Evolutionary conservation across 2,329 filamentous ascomycete genomes (phyloP), one percentile per base, ranked within the genome.

Genomic region (Periconia digitata): DNA sequence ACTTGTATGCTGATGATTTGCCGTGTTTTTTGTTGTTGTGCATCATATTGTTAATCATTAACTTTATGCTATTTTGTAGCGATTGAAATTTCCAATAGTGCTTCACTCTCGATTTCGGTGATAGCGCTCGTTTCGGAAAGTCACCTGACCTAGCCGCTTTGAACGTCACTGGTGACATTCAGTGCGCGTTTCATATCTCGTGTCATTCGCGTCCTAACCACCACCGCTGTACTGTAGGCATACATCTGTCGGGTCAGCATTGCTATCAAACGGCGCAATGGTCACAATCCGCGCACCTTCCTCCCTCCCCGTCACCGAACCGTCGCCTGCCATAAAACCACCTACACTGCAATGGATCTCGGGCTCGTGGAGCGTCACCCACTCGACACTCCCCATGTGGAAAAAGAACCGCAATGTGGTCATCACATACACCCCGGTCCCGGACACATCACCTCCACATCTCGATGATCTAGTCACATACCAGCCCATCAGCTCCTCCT

Each of bases 381-480:
- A 72, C 59, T 65, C 59, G 3, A 69, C 69, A 6, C 65, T 72
- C 1, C 70, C 70, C 46, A 91, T 94, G 87, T 95, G 90, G 90
- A 84, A 84, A 59, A 80, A 82, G 40, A 85, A 87, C 44, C 85
- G 85, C 67, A 94, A 94, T 72, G 89, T 95, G 13, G 80, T 81
- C 61, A 92, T 95, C 67, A 87, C 84, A 27, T 95, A 95, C 77
- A 81, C 73, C 8, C 69, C 79, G 62, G 49, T 50, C 43, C 45
- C 59, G 3, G 38, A 45, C 18, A 63, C 59, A 10, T 51, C 59
- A 7, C 56, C 69, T 43, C 23, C 70, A 48, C 46, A 69, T 49
- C 72, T 92, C 52, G 85, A 90, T 67, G 89, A 94, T 70, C 69
- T 86, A 2, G 89, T 94, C 54, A 80, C 82, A 48, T 90, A 89